Conservation (phyloP, 768 basidiomycete genomes). For the Tylopilus cervinicoccineus region DNA sequence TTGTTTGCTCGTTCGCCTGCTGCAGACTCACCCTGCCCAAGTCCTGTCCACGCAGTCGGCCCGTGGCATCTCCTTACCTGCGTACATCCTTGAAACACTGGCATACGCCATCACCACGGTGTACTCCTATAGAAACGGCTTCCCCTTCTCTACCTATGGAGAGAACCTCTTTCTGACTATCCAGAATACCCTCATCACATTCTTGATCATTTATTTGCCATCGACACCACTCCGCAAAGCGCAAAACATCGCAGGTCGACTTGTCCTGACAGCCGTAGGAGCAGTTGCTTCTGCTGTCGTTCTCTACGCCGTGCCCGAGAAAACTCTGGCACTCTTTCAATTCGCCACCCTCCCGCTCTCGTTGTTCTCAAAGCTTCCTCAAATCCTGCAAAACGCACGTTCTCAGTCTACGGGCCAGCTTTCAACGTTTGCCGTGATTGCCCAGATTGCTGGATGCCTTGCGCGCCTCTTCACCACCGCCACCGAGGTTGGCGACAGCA, state of each 20-base stretch:
- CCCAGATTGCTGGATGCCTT: constrained; percentile 84
- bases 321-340: constrained; percentile 66
- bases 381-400: constrained; percentile 79
- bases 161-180: constrained; percentile 93
- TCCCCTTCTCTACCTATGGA: constrained; percentile 97
- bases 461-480: constrained; percentile 93
- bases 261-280: constrained; percentile 31
- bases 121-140: constrained; percentile 80
- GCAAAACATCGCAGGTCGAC: constrained; percentile 27
- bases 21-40: constrained; percentile 24
- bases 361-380: constrained; percentile 90
- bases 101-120: constrained; percentile 86
- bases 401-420: constrained; percentile 86
- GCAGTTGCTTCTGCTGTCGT: constrained; percentile 34
- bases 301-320: constrained; percentile 46
- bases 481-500: constrained; percentile 78
- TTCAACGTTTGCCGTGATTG: constrained; percentile 85
- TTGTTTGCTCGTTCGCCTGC: not conserved
- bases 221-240: constrained; percentile 23
- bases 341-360: constrained; percentile 86
- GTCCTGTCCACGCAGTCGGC: constrained; percentile 75
- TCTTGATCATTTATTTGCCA: constrained; percentile 76
- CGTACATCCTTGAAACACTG: constrained; percentile 87
- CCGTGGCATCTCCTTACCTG: constrained; percentile 79
- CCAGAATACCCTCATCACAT: constrained; percentile 84